Evolutionary conservation across 768 basidiomycete genomes (phyloP).

Genomic region (Mycena polygramma): DNA sequence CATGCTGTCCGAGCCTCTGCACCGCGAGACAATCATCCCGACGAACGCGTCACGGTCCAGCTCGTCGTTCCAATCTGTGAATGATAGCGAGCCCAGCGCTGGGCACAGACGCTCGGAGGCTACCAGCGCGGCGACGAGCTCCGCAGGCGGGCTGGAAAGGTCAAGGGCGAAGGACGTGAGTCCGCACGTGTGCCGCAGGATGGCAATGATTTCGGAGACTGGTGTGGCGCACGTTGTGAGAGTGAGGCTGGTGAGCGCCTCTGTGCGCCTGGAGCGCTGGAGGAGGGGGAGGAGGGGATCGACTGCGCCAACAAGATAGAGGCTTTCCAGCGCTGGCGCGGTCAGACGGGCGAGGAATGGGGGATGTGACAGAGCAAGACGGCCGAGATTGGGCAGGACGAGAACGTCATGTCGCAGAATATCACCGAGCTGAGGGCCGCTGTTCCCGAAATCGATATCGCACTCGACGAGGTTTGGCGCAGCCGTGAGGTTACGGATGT

Average conservation of each 20-base stretch:
- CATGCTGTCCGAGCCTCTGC: not conserved
- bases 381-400: not conserved
- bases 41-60: slow-evolving; percentile 7
- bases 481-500: not conserved
- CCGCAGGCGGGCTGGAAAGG: not conserved
- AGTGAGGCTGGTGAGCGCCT: not conserved
- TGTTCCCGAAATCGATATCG: not conserved
- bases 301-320: not conserved
- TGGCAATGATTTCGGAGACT: not conserved
- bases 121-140: not conserved
- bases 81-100: not conserved
- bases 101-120: not conserved
- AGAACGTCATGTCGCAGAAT: not conserved
- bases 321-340: not conserved
- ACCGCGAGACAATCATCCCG: slow-evolving; percentile 6
- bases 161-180: not conserved
- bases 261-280: not conserved
- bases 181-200: not conserved
- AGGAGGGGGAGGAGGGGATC: not conserved
- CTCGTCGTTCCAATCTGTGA: not conserved
- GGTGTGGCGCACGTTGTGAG: not conserved
- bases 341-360: not conserved
- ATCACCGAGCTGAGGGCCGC: not conserved
- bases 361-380: not conserved
- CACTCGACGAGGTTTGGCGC: slow-evolving; percentile 15